Conservation (phyloP, 1,284 basidiomycete genomes). For the Calocybe gambosa region DNA sequence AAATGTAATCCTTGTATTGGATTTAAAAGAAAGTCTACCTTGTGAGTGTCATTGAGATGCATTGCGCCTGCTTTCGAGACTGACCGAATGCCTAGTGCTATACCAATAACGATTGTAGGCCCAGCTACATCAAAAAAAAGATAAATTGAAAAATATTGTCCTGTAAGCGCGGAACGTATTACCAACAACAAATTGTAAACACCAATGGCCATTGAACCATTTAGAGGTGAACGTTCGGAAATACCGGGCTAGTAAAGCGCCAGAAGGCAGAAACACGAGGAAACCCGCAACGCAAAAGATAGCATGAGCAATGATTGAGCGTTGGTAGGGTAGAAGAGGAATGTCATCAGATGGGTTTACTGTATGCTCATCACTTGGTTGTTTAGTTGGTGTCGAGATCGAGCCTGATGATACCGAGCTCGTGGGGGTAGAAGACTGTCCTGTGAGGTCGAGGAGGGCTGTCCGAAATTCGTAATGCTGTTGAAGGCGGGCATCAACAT, state of each 20-base stretch:
- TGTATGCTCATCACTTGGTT: conserved; percentile 9
- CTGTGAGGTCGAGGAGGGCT: conserved; percentile 36
- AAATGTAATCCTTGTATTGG: conserved; percentile 1
- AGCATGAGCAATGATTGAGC: conserved; percentile 48
- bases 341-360: conserved; percentile 18
- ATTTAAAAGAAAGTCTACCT: conserved; percentile 24
- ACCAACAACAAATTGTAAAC: conserved; percentile 41
- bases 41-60: conserved; percentile 46
- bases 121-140: conserved; percentile 29
- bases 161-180: too few relatives aligned
- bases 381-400: conserved; percentile 10
- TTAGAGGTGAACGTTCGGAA: conserved; percentile 44
- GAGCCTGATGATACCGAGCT: conserved; percentile 12
- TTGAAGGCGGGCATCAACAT: conserved; percentile 14
- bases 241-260: conserved; percentile 53
- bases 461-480: conserved; percentile 37
- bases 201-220: conserved; percentile 56
- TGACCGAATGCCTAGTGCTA: conserved; percentile 43
- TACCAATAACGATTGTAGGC: conserved; percentile 44
- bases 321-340: conserved; percentile 32
- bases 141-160: too few relatives aligned
- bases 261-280: conserved; percentile 52
- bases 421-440: conserved; percentile 21
- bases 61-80: conserved; percentile 32
- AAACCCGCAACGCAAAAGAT: conserved; percentile 48